Percentiles rank a stretch among this genome's conserved stretches.
Conservation (phyloP, 2,329 filamentous ascomycete genomes). For the Pseudocercospora fuligena region DNA sequence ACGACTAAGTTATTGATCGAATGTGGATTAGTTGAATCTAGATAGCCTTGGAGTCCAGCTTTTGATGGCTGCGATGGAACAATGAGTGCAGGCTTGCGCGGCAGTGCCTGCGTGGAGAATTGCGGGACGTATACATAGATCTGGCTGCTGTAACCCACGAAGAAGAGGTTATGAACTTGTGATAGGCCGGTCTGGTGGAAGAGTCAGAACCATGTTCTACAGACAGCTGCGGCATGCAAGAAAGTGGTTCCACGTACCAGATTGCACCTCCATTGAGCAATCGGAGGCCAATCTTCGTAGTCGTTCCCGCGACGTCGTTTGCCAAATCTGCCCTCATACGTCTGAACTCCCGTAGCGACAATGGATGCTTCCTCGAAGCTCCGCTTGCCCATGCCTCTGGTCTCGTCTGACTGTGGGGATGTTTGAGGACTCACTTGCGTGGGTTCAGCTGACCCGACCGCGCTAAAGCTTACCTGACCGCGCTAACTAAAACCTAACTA, state of each 20-base stretch:
- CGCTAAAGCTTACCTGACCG: too few species aligned
- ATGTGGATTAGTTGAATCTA: constrained; percentile 47
- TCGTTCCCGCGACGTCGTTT: constrained; percentile 30
- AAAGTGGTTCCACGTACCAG: constrained; percentile 37
- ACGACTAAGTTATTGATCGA: constrained; percentile 52
- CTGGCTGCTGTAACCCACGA: constrained; percentile 48
- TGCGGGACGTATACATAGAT: constrained; percentile 51
- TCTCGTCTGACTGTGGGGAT: not conserved
- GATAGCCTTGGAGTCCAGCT: constrained; percentile 37
- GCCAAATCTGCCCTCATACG: constrained; percentile 34
- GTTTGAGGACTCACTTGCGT: not conserved
- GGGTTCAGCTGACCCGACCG: too few species aligned
- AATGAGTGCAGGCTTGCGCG: constrained; percentile 43
- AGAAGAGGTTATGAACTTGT: constrained; percentile 53
- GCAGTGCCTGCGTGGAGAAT: constrained; percentile 49
- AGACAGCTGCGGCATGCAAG: constrained; percentile 16
- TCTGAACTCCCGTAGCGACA: constrained; percentile 34
- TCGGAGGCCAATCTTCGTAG: constrained; percentile 28
- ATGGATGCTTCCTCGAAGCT: constrained; percentile 30
- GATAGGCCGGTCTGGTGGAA: constrained; percentile 50
- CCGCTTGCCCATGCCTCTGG: constrained; percentile 27
- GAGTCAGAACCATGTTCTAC: constrained; percentile 7
- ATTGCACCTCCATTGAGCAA: constrained; percentile 49
- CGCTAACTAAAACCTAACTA: too few species aligned
- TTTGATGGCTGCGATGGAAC: constrained; percentile 46